Evolutionary conservation across 2,329 filamentous ascomycete species (phyloP).

Genomic region (Apiospora hydei): DNA sequence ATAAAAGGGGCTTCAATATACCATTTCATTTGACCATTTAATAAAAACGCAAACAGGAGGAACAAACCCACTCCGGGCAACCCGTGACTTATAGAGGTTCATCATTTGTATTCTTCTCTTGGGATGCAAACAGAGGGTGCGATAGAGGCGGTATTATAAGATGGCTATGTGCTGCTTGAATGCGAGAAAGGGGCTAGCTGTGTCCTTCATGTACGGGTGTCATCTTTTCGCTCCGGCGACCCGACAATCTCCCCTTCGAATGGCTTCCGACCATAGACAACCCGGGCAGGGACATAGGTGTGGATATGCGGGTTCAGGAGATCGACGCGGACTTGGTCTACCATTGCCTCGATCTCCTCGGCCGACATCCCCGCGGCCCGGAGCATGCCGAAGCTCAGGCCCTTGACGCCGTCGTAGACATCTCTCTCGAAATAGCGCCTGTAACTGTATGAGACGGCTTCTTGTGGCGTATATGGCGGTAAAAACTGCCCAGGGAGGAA

Average conservation of each 20-base stretch:
- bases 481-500: no score
- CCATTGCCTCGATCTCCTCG: constrained; percentile 77
- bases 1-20: neutral
- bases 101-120: no score
- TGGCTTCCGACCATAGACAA: neutral
- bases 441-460: neutral
- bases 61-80: no score
- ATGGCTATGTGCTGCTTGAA: neutral
- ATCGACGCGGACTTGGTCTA: constrained; percentile 64
- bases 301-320: neutral
- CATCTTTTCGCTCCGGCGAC: no score
- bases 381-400: constrained; percentile 76
- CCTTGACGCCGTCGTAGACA: constrained; percentile 67
- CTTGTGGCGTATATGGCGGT: neutral
- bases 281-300: neutral
- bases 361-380: constrained; percentile 76
- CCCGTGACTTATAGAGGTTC: no score
- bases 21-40: neutral
- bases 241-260: neutral
- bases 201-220: neutral
- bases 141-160: no score
- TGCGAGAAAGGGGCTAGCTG: neutral
- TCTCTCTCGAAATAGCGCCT: neutral
- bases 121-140: no score
- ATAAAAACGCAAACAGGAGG: no score